A percentile compares a stretch with the other conserved stretches of the same genome.
Evolutionary conservation across 805 yeast species (phyloP).

Genomic region (Wickerhamiella slavikovae): DNA sequence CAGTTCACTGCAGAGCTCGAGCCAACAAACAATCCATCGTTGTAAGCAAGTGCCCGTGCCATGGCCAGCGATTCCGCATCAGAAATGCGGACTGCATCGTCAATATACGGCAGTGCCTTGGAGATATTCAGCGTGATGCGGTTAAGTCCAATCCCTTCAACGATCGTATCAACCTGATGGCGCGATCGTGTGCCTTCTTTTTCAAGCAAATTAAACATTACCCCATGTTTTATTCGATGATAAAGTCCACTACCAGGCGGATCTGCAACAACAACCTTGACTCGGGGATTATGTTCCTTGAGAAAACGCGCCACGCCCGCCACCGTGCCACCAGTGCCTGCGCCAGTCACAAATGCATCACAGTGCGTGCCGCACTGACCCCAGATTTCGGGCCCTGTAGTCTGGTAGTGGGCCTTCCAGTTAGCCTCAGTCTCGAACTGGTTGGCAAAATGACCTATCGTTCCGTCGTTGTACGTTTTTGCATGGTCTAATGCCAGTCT

Average conservation of each 20-base stretch:
- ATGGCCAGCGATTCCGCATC: slow-evolving; percentile 69
- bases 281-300: slow-evolving; percentile 25
- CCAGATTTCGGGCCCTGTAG: slow-evolving; percentile 91
- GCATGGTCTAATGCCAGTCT: slow-evolving; percentile 46
- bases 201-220: slow-evolving; percentile 79
- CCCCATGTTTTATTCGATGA: slow-evolving; percentile 72
- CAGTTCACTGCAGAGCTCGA: slow-evolving; percentile 88
- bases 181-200: slow-evolving; percentile 84
- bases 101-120: slow-evolving; percentile 48
- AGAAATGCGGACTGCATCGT: slow-evolving; percentile 57
- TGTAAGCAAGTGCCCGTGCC: slow-evolving; percentile 64
- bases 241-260: slow-evolving; percentile 91
- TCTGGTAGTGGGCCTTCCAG: slow-evolving; percentile 62
- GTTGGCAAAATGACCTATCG: too few species aligned
- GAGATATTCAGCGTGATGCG: slow-evolving; percentile 66
- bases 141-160: slow-evolving; percentile 87
- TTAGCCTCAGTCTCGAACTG: slow-evolving; percentile 88
- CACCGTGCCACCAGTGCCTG: slow-evolving; percentile 95
- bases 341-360: slow-evolving; percentile 71
- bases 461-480: too few species aligned
- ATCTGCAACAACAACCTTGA: slow-evolving; percentile 58
- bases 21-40: slow-evolving; percentile 85
- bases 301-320: slow-evolving; percentile 73
- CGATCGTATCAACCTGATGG: slow-evolving; percentile 87
- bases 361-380: slow-evolving; percentile 41